Percentiles rank a stretch among this genome's conserved stretches.
Evolutionary conservation across 192 early-diverging fungal species (phyloP).

Genomic region (Pilaira anomala): DNA sequence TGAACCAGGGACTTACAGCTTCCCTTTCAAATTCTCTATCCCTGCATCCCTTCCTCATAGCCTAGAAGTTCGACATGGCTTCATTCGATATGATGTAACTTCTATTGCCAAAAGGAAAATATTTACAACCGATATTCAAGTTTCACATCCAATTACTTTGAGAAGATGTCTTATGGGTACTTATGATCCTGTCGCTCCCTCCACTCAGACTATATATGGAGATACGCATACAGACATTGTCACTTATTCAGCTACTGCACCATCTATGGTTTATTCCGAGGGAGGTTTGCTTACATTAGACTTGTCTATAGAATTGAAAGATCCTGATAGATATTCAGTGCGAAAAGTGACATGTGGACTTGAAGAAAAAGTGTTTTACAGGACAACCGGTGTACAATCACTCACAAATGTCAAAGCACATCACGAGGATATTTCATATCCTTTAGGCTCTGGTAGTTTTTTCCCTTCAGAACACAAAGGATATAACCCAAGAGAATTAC

Average conservation of each 20-base stretch:
- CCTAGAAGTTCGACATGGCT: slow-evolving; percentile 42
- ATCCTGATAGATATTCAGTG: slow-evolving; percentile 8
- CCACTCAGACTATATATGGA: slow-evolving; percentile 15
- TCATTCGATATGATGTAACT: slow-evolving; percentile 39
- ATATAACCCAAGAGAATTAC: slow-evolving; percentile 13
- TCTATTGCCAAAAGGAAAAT: slow-evolving; percentile 32
- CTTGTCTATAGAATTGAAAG: slow-evolving; percentile 19
- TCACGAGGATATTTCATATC: slow-evolving; percentile 27
- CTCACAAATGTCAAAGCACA: slow-evolving; percentile 3
- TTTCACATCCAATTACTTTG: slow-evolving; percentile 38
- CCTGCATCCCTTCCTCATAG: slow-evolving; percentile 35
- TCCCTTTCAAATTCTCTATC: slow-evolving; percentile 18
- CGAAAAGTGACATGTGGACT: slow-evolving; percentile 28
- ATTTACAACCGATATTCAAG: slow-evolving; percentile 37
- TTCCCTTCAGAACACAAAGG: slow-evolving; percentile 10
- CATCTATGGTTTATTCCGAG: slow-evolving; percentile 33
- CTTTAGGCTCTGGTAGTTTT: slow-evolving; percentile 29
- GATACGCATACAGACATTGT: slow-evolving; percentile 4
- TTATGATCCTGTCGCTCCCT: neutral
- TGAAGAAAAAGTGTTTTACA: slow-evolving; percentile 30
- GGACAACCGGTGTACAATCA: slow-evolving; percentile 23
- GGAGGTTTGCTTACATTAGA: slow-evolving; percentile 32
- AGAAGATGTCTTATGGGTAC: slow-evolving; percentile 37
- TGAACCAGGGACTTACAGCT: slow-evolving; percentile 19
- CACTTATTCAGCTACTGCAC: slow-evolving; percentile 26